These are phyloP conservation scores for Sphaerulina vaccinii DNA, from an alignment of 2,329 filamentous ascomycete genomes.

Conservation along the genomic window DNA sequence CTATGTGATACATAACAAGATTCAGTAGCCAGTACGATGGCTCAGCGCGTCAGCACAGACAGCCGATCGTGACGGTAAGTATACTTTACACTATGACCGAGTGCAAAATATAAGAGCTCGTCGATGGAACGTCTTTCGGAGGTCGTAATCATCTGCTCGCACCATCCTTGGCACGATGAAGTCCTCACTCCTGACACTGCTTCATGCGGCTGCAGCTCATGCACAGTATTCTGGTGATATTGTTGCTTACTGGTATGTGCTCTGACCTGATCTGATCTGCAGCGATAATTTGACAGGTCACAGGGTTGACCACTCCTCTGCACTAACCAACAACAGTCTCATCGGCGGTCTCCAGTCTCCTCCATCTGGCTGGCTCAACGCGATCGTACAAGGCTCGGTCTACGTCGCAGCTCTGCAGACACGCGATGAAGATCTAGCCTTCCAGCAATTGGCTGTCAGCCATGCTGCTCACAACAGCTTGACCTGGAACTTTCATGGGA, in stretches of 20 bases:
- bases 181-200: constrained; percentile 13
- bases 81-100: not conserved
- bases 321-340: constrained; percentile 29
- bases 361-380: constrained; percentile 33
- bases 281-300: constrained; percentile 3
- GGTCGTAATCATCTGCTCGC: not conserved
- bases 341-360: constrained; percentile 32
- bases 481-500: constrained; percentile 34
- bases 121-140: too few species aligned
- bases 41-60: not conserved
- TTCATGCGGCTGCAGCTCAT: constrained; percentile 2
- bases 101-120: not conserved
- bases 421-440: constrained; percentile 27
- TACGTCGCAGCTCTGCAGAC: constrained; percentile 30
- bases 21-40: not conserved
- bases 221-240: constrained; percentile 18
- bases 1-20: not conserved
- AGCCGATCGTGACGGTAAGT: not conserved
- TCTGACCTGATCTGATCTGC: too few species aligned
- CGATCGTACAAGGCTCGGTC: constrained; percentile 31
- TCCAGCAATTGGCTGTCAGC: constrained; percentile 35
- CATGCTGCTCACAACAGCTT: constrained; percentile 35
- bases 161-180: constrained; percentile 1
- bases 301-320: constrained; percentile 5
- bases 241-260: constrained; percentile 25